Percentiles rank a stretch among this genome's conserved stretches.
These are phyloP conservation scores for Mycena epipterygia DNA, from an alignment of 768 basidiomycete species.

Conservation along the genomic window DNA sequence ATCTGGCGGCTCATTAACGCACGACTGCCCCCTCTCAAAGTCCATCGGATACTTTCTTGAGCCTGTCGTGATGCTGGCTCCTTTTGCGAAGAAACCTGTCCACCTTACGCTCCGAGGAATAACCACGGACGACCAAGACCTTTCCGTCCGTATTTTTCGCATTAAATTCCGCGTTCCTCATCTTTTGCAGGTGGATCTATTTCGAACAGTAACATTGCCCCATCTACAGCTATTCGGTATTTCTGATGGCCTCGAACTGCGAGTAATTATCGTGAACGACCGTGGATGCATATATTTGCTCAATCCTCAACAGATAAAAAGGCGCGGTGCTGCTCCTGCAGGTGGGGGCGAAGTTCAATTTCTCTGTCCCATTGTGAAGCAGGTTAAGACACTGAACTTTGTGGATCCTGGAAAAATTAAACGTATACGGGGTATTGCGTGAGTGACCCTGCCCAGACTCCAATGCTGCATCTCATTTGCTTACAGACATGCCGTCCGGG, in stretches of 20 bases:
- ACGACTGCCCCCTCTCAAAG: slow-evolving; percentile 91
- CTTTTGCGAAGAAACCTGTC: slow-evolving; percentile 91
- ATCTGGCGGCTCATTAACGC: slow-evolving; percentile 81
- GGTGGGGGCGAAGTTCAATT: slow-evolving; percentile 97
- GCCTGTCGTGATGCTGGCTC: slow-evolving; percentile 89
- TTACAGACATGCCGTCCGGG: slow-evolving; percentile 91
- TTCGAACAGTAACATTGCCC: slow-evolving; percentile 91
- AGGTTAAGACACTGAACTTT: slow-evolving; percentile 94
- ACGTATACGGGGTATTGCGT: slow-evolving; percentile 97
- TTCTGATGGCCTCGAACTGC: slow-evolving; percentile 89
- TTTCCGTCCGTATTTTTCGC: slow-evolving; percentile 71
- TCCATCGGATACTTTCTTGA: slow-evolving; percentile 97
- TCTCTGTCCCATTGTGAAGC: slow-evolving; percentile 91
- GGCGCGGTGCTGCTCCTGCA: slow-evolving; percentile 89
- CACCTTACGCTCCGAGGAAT: slow-evolving; percentile 88
- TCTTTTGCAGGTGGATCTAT: slow-evolving; percentile 80
- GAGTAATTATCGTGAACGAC: slow-evolving; percentile 61
- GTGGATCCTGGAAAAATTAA: slow-evolving; percentile 92
- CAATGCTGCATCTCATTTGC: slow-evolving; percentile 14
- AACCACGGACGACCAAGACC: slow-evolving; percentile 92
- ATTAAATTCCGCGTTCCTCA: slow-evolving; percentile 26
- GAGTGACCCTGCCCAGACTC: slow-evolving; percentile 49
- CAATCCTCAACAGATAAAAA: slow-evolving; percentile 79
- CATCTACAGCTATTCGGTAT: slow-evolving; percentile 93
- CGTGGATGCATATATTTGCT: neutral